Base-by-base conservation (phyloP, 2,329 filamentous ascomycete species). In the Cadophora gregata region DNA sequence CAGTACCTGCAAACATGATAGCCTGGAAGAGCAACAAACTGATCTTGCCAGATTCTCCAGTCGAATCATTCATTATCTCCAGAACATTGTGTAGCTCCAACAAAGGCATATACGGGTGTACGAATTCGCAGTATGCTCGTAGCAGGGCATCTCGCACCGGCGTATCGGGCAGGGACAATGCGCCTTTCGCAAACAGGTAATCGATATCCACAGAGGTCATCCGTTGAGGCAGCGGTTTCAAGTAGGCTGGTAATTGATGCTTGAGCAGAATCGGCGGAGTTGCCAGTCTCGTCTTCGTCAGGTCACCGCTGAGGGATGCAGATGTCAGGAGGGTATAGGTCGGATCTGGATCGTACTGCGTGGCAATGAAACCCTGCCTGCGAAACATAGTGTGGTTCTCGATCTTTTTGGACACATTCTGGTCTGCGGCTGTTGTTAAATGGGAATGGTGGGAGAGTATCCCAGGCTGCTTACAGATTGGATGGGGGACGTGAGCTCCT, bases 51-150 rank as follows among this genome's bases (percentile, higher is more conserved):
- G 87, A 84, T 56, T 85, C 83, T 16, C 91, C 92, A 77, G 96
- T 90, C 12, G 85, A 83, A 65, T 84, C 82, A 73, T 89, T 87
- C 70, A 93, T 84, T 53, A 86, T 83, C 59, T 81, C 76, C 66
- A 90, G 75, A 72, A 90, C 85, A 77, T 87, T 80, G 77, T 88
- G 79, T 75, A 90, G 75, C 81, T 92, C 93, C 69, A 97, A 81
- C 36, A 97, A 82, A 27, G 95, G 95, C 93, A 97, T 97, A 78
- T 93, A 97, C 0, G 94, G 93, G 77, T 97, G 91, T 8, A 97
- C 93, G 77, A 91, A 97, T 80, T 97, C 92, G 68, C 95, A 85
- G 74, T 96, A 97, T 47, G 89, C 89, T 73, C 90, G 89, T 19
- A 98, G 82, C 51, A 97, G 84, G 67, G 93, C 93, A 77, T 92